Conservation (phyloP, 2,329 filamentous ascomycete species). For the Fusarium penzigii region DNA sequence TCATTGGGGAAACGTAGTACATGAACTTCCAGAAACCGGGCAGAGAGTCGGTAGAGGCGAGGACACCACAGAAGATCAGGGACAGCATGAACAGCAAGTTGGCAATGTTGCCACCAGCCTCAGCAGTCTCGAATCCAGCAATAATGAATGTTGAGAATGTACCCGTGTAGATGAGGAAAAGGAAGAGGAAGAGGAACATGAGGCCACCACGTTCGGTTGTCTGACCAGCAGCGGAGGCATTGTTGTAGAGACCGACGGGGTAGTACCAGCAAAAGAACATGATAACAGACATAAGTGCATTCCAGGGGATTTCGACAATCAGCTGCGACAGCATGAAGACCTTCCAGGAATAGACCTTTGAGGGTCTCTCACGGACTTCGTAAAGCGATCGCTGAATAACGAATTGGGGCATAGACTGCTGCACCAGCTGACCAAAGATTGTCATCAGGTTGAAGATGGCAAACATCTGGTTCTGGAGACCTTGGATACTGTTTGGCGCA, state of each 20-base stretch:
- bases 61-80: conserved; percentile 41
- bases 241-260: conserved; percentile 74
- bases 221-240: conserved; percentile 62
- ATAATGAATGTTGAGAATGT: conserved; percentile 82
- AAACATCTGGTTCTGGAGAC: conserved; percentile 85
- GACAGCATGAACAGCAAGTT: conserved; percentile 65
- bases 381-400: conserved; percentile 80
- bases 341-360: conserved; percentile 83
- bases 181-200: conserved; percentile 75
- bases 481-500: conserved; percentile 70
- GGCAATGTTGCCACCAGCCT: conserved; percentile 67
- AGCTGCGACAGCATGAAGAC: conserved; percentile 84
- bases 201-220: conserved; percentile 71
- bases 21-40: conserved; percentile 51
- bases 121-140: conserved; percentile 64
- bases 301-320: conserved; percentile 83
- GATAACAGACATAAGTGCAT: conserved; percentile 72
- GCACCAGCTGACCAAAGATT: conserved; percentile 76
- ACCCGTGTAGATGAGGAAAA: conserved; percentile 77
- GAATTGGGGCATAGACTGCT: conserved; percentile 85
- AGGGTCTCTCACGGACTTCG: conserved; percentile 81
- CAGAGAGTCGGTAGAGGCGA: conserved; percentile 44
- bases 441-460: conserved; percentile 81
- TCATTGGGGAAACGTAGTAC: conserved; percentile 79
- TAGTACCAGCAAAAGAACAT: conserved; percentile 87